Conservation (phyloP, 306 rosid species). For the Calophaca sinica region DNA sequence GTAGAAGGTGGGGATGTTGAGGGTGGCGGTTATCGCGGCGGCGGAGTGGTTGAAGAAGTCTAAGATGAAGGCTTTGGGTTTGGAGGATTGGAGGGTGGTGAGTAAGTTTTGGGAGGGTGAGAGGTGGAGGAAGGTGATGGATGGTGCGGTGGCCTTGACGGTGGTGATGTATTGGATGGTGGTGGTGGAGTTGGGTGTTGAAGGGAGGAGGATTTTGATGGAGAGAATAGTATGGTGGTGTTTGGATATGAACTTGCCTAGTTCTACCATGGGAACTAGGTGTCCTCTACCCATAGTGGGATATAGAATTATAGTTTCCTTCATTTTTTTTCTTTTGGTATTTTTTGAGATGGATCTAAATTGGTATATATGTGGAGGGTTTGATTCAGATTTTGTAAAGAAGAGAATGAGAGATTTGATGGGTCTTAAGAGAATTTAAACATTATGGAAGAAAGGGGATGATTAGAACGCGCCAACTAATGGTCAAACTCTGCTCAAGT, state of each 20-base stretch:
- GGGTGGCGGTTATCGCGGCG: slow-evolving; percentile 9
- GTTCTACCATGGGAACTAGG: slow-evolving; percentile 43
- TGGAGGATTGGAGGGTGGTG: slow-evolving; percentile 36
- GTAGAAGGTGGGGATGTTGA: slow-evolving; percentile 52
- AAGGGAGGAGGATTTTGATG: slow-evolving; percentile 51
- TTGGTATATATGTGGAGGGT: not conserved
- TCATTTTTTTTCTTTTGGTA: slow-evolving; percentile 6
- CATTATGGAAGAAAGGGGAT: not conserved
- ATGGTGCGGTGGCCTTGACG: slow-evolving; percentile 41
- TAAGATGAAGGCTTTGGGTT: slow-evolving; percentile 53
- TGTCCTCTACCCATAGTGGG: slow-evolving; percentile 41
- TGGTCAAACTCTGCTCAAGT: too few species aligned
- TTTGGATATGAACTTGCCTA: slow-evolving; percentile 42
- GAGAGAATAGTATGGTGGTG: slow-evolving; percentile 41
- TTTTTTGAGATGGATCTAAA: not conserved
- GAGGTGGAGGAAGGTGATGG: slow-evolving; percentile 51
- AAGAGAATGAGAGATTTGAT: too few species aligned
- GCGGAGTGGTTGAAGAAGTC: slow-evolving; percentile 54
- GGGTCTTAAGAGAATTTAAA: too few species aligned
- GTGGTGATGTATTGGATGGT: slow-evolving; percentile 45
- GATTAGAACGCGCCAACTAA: too few species aligned
- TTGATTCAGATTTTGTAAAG: not conserved
- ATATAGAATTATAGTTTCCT: slow-evolving; percentile 42
- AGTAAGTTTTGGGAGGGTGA: slow-evolving; percentile 18
- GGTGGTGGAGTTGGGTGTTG: slow-evolving; percentile 45